Percentiles rank a stretch among this genome's conserved stretches.
Evolutionary conservation across 495 filamentous ascomycete species (phyloP).

Genomic region (Aspergillus ellipticus): DNA sequence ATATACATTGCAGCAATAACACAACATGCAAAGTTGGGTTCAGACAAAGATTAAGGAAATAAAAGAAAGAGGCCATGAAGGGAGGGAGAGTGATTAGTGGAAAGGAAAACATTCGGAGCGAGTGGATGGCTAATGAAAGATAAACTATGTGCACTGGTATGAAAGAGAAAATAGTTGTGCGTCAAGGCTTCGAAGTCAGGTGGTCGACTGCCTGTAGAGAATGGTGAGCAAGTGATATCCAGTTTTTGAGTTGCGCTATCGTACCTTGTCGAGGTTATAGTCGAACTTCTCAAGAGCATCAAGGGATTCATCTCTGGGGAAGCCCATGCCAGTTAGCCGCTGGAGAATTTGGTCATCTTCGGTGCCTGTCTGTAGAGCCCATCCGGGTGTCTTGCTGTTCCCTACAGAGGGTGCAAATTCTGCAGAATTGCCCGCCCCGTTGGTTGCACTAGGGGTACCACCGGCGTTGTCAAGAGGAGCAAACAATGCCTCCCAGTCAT

Average conservation of each 20-base stretch:
- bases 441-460: slow-evolving; percentile 30
- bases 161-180: neutral
- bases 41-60: neutral
- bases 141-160: slow-evolving; percentile 17
- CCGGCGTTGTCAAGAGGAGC: slow-evolving; percentile 65
- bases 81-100: neutral
- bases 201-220: neutral
- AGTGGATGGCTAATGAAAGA: slow-evolving; percentile 8
- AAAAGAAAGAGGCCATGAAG: slow-evolving; percentile 5
- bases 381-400: slow-evolving; percentile 49
- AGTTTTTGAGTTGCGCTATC: slow-evolving; percentile 20
- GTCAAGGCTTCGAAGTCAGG: neutral
- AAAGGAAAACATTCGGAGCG: slow-evolving; percentile 2
- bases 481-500: slow-evolving; percentile 97
- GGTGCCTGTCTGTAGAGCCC: slow-evolving; percentile 69
- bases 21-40: neutral
- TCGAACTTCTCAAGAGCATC: slow-evolving; percentile 88
- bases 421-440: slow-evolving; percentile 14
- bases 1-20: neutral
- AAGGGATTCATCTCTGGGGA: slow-evolving; percentile 72
- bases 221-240: neutral
- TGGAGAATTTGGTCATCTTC: slow-evolving; percentile 91
- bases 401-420: slow-evolving; percentile 8
- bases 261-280: slow-evolving; percentile 92
- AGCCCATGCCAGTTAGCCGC: slow-evolving; percentile 88